Evolutionary conservation across 2,329 filamentous ascomycete genomes (phyloP), one percentile per base, ranked within the genome.

Genomic region (Chaetomium olivaceum): DNA sequence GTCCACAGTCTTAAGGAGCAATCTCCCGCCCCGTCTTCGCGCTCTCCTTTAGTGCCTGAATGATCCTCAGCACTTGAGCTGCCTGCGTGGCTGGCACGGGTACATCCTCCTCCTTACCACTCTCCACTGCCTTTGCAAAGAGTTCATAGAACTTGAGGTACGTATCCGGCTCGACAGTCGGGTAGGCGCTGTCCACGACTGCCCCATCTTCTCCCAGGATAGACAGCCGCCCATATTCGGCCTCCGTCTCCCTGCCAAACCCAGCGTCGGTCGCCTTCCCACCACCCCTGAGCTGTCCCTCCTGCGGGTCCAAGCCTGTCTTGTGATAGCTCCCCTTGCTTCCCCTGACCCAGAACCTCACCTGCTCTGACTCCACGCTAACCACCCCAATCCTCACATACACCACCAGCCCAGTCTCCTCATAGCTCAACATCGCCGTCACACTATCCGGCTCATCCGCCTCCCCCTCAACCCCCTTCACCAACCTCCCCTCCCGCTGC

Each of bases 301-400:
- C 91, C 77, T 94, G 91, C 1, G 87, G 80, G 74, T 95, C 91
- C 2, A 94, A 81, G 62, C 83, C 81, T 48, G 80, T 78, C 82
- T 93, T 94, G 80, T 86, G 89, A 77, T 89, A 94, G 73, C 85
- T 90, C 0, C 90, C 91, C 77, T 89, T 87, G 21, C 86, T 86
- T 25, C 91, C 91, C 29, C 91, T 82, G 11, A 93, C 82, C 91
- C 91, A 93, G 81, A 89, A 94, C 48, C 91, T 81, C 66, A 90
- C 80, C 79, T 94, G 91, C 67, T 85, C 80, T 27, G 80, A 80
- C 77, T 93, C 91, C 3, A 86, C 85, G 74, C 87, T 91, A 58
- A 92, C 80, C 25, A 90, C 85, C 51, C 84, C 86, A 64, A 89
- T 89, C 74, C 91, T 90, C 57, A 87, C 87, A 55, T 89, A 89